These are phyloP conservation scores for Colletotrichum lindemuthianum DNA, from an alignment of 2,329 filamentous ascomycete genomes.

Conservation along the genomic window DNA sequence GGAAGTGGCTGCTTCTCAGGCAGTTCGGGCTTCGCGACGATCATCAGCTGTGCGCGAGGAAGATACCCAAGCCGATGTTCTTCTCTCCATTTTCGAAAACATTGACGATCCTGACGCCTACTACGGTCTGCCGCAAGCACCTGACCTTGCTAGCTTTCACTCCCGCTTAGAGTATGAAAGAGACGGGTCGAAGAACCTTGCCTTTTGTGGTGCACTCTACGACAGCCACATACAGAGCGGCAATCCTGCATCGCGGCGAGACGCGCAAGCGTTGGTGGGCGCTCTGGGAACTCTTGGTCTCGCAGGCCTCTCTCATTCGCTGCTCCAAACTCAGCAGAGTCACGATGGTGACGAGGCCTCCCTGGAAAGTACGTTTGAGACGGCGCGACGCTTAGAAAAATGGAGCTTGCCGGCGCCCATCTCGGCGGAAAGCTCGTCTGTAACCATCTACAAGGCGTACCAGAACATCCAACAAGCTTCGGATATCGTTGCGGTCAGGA, in stretches of 20 bases:
- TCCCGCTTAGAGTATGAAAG: constrained; percentile 89
- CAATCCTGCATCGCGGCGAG: constrained; percentile 64
- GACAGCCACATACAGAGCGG: constrained; percentile 81
- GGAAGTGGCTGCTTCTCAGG: constrained; percentile 74
- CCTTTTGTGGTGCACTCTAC: constrained; percentile 90
- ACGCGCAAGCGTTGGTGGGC: constrained; percentile 76
- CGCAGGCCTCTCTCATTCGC: constrained; percentile 83
- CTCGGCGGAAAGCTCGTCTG: constrained; percentile 68
- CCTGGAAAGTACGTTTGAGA: constrained; percentile 79
- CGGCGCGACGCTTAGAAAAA: constrained; percentile 84
- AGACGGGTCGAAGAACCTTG: constrained; percentile 85
- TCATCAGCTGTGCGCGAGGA: constrained; percentile 66
- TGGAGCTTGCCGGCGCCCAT: constrained; percentile 88
- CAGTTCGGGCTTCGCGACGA: constrained; percentile 68
- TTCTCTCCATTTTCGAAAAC: constrained; percentile 87
- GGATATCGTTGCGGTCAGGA: constrained; percentile 62
- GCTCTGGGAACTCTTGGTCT: constrained; percentile 85
- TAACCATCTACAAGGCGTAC: constrained; percentile 81
- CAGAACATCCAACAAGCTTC: constrained; percentile 78
- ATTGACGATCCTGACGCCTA: constrained; percentile 97
- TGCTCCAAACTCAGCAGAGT: constrained; percentile 75
- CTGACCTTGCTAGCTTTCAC: constrained; percentile 81
- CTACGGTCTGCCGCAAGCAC: constrained; percentile 85
- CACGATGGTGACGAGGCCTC: constrained; percentile 66
- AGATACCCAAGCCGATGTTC: constrained; percentile 70